These are phyloP conservation scores for Taphrina sp. DNA, from an alignment of 1,139 yeast genomes.

Conservation along the genomic window DNA sequence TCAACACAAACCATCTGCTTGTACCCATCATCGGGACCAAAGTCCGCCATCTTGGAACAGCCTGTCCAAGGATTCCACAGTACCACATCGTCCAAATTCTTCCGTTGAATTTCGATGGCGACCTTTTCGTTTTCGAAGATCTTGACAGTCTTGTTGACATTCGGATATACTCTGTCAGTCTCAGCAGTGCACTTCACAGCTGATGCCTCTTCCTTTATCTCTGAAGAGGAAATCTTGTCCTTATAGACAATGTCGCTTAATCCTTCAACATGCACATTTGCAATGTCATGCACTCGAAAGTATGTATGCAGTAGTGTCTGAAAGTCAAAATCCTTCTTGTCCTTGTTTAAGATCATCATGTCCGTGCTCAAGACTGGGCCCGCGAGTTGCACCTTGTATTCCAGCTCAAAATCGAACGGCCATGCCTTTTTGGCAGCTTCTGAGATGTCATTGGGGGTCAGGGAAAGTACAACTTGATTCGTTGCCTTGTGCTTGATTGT, in stretches of 20 bases:
- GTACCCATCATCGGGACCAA: slow-evolving; percentile 79
- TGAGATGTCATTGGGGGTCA: slow-evolving; percentile 78
- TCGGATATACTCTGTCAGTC: slow-evolving; percentile 32
- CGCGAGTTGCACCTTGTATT: slow-evolving; percentile 63
- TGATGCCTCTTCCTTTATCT: slow-evolving; percentile 4
- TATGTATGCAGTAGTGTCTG: slow-evolving; percentile 97
- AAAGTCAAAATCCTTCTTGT: slow-evolving; percentile 61
- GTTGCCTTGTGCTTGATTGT: slow-evolving; percentile 52
- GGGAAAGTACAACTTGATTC: slow-evolving; percentile 76
- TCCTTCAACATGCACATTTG: slow-evolving; percentile 72
- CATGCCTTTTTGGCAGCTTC: slow-evolving; percentile 56
- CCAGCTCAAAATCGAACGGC: slow-evolving; percentile 72
- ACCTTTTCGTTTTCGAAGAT: slow-evolving; percentile 16
- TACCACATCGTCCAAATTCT: slow-evolving; percentile 47
- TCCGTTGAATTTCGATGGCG: slow-evolving; percentile 7
- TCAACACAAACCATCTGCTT: slow-evolving; percentile 88
- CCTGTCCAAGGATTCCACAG: slow-evolving; percentile 98
- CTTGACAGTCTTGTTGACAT: not conserved
- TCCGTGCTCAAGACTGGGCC: slow-evolving; percentile 59
- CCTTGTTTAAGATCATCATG: slow-evolving; percentile 74
- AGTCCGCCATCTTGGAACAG: slow-evolving; percentile 78
- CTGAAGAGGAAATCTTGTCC: slow-evolving; percentile 59
- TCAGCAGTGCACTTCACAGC: slow-evolving; percentile 9
- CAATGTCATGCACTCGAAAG: slow-evolving; percentile 59
- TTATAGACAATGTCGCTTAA: slow-evolving; percentile 66